phyloP scores from a whole-genome alignment of 257 asterid genomes.

The Cinchona pubescens region DNA sequence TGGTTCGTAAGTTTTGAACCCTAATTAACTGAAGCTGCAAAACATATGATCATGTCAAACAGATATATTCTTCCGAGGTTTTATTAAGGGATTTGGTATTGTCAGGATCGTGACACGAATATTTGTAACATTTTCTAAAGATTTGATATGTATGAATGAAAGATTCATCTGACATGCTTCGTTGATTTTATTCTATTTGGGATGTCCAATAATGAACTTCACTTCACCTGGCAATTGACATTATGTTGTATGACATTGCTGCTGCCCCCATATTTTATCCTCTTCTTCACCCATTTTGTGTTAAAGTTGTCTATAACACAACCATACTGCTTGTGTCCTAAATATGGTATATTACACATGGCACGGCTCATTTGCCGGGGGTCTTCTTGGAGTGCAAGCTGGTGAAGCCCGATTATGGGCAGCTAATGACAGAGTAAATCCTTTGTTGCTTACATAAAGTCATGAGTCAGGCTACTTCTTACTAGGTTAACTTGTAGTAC shows the following conservation, averaged over 20 bases:
- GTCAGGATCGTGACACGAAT: neutral
- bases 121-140: neutral
- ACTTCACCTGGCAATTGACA: neutral
- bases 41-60: neutral
- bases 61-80: neutral
- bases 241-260: neutral
- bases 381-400: neutral
- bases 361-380: constrained; percentile 2
- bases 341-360: constrained; percentile 4
- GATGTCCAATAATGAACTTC: neutral
- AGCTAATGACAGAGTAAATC: neutral
- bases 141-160: neutral
- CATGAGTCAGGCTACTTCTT: neutral
- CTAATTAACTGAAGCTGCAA: neutral
- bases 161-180: neutral
- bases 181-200: neutral
- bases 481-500: neutral
- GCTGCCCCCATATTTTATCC: neutral
- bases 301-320: neutral
- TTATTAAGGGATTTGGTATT: neutral
- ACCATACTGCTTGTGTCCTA: neutral
- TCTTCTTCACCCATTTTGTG: neutral
- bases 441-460: neutral
- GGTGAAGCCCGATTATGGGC: neutral
- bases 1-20: neutral